Evolutionary conservation across 2,329 filamentous ascomycete genomes (phyloP).

Genomic region (Aspergillus caelatus): DNA sequence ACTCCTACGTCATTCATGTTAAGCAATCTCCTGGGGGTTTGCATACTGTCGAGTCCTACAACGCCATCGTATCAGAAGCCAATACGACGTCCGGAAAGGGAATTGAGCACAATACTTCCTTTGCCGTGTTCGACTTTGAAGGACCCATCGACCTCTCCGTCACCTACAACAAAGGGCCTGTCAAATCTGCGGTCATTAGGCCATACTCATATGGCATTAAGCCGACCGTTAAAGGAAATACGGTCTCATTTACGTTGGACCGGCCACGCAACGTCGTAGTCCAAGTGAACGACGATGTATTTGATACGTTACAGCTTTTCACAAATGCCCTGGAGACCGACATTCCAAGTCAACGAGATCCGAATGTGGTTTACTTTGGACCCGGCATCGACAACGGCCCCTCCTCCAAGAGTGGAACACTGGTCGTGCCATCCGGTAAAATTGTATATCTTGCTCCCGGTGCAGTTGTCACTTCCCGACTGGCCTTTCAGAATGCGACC

Average conservation of each 20-base stretch:
- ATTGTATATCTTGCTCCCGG: background rate
- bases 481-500: slow-evolving; percentile 3
- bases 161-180: background rate
- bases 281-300: slow-evolving; percentile 7
- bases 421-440: background rate
- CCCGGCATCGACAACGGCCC: background rate
- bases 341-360: background rate
- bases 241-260: background rate
- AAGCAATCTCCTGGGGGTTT: background rate
- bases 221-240: background rate
- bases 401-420: background rate
- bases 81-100: slow-evolving; percentile 1
- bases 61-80: slow-evolving; percentile 2
- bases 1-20: background rate
- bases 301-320: slow-evolving; percentile 6
- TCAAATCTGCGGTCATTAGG: slow-evolving; percentile 1
- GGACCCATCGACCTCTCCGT: background rate
- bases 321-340: background rate
- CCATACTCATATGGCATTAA: slow-evolving; percentile 1
- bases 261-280: slow-evolving; percentile 4
- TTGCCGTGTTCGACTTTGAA: slow-evolving; percentile 9
- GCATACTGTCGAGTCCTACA: background rate
- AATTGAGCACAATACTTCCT: background rate
- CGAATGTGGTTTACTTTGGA: background rate
- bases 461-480: background rate